Percentiles rank a stretch among this genome's conserved stretches.
phyloP scores from a whole-genome alignment of 2,329 filamentous ascomycete species.

The Monascus ruber region DNA sequence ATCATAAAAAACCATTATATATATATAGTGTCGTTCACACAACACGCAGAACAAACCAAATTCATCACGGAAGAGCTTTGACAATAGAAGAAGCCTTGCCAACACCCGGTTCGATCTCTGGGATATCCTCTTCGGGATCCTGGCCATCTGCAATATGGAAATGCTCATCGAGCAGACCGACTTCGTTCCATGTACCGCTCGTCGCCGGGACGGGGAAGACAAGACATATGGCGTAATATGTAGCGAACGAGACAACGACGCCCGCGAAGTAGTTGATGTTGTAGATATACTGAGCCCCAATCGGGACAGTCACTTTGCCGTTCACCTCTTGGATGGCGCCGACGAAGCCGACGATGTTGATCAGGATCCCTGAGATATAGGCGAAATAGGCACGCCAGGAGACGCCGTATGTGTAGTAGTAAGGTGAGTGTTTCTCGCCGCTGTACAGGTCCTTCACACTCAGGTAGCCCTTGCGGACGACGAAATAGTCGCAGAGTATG shows the following conservation, averaged over 20 bases:
- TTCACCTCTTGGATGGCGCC: constrained; percentile 55
- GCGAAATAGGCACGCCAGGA: constrained; percentile 76
- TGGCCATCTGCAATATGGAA: constrained; percentile 22
- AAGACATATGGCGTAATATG: constrained; percentile 62
- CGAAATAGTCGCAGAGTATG: constrained; percentile 78
- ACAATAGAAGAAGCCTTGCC: background rate
- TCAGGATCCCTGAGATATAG: constrained; percentile 70
- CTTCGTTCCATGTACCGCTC: constrained; percentile 66
- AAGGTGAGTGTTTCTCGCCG: constrained; percentile 47
- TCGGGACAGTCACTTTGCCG: constrained; percentile 45
- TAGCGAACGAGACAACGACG: constrained; percentile 54
- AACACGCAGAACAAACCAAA: no score
- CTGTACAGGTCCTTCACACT: constrained; percentile 71
- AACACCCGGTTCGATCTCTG: background rate
- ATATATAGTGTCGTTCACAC: no score
- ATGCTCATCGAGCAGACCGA: constrained; percentile 35
- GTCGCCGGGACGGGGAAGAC: constrained; percentile 62
- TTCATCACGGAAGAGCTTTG: background rate
- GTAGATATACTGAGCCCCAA: constrained; percentile 75
- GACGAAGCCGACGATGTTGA: constrained; percentile 87
- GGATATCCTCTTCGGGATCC: constrained; percentile 14
- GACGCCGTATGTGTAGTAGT: constrained; percentile 63
- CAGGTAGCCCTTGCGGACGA: constrained; percentile 71
- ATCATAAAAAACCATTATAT: no score
- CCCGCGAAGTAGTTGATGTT: constrained; percentile 84